A percentile compares a stretch with the other conserved stretches of the same genome.
Evolutionary conservation across 257 asterid species (phyloP).

Genomic region (Ocimum tenuiflorum): DNA sequence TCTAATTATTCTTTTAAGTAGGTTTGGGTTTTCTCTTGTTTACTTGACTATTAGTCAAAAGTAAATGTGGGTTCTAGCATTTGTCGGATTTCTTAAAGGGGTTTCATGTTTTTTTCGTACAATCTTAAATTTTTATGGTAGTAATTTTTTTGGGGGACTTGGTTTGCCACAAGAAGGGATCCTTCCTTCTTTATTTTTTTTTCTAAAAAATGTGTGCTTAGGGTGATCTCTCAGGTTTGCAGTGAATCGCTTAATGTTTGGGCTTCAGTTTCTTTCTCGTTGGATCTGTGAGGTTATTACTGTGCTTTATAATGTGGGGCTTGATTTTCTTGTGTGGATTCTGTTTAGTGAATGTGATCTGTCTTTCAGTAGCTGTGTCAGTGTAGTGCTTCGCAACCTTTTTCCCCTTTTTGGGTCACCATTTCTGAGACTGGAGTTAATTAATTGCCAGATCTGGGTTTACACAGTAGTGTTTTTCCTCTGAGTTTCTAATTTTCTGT

Average conservation of each 20-base stretch:
- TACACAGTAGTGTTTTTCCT: constrained; percentile 15
- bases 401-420: background rate
- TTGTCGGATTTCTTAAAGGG: constrained; percentile 18
- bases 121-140: background rate
- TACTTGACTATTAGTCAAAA: constrained; percentile 10
- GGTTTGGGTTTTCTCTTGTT: constrained; percentile 27
- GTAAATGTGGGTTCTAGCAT: constrained; percentile 23
- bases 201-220: background rate
- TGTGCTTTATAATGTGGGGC: constrained; percentile 18
- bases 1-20: background rate
- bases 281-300: constrained; percentile 30
- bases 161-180: constrained; percentile 2
- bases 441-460: constrained; percentile 41
- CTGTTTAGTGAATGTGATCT: constrained; percentile 4
- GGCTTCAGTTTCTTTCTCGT: background rate
- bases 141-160: constrained; percentile 17
- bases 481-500: background rate
- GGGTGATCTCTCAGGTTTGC: constrained; percentile 19
- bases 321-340: background rate
- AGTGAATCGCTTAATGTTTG: constrained; percentile 7
- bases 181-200: background rate
- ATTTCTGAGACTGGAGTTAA: constrained; percentile 13
- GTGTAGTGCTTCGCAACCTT: background rate
- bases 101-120: constrained; percentile 7
- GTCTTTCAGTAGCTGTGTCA: background rate